These are phyloP conservation scores for Ceratopteris richardii DNA, from an alignment of 75 land plant genomes.

Conservation along the genomic window DNA sequence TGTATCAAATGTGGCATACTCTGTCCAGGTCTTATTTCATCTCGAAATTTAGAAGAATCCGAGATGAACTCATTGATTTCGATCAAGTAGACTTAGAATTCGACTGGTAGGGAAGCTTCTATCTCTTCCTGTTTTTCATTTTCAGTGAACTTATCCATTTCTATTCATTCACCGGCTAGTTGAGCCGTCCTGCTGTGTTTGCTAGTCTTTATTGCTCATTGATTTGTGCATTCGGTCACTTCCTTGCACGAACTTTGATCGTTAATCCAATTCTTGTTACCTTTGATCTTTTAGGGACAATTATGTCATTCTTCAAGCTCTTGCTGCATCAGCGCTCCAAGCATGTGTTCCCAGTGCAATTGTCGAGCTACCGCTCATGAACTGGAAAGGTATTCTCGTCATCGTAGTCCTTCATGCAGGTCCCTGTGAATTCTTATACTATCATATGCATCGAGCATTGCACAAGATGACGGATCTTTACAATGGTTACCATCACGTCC, in stretches of 20 bases:
- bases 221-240: not conserved
- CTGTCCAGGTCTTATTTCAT: conserved; percentile 16
- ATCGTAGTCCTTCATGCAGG: conserved; percentile 27
- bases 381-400: conserved; percentile 12
- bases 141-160: not conserved
- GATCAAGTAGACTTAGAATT: conserved; percentile 35
- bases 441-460: conserved; percentile 24
- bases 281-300: conserved; percentile 27
- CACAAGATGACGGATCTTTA: conserved; percentile 12
- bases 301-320: conserved; percentile 25
- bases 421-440: conserved; percentile 31
- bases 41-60: conserved; percentile 22
- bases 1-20: conserved; percentile 29
- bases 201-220: no score
- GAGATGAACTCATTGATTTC: conserved; percentile 10
- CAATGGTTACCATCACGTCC: conserved; percentile 22
- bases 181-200: no score
- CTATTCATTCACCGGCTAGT: no score
- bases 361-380: conserved; percentile 22
- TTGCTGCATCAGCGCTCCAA: conserved; percentile 16
- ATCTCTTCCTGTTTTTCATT: not conserved
- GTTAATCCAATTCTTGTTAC: not conserved
- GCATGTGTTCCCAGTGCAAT: conserved; percentile 10
- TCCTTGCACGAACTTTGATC: not conserved
- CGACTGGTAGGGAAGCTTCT: conserved; percentile 20